These are phyloP conservation scores for Trichosporon asahii DNA, from an alignment of 1,284 basidiomycete species.

Conservation along the genomic window DNA sequence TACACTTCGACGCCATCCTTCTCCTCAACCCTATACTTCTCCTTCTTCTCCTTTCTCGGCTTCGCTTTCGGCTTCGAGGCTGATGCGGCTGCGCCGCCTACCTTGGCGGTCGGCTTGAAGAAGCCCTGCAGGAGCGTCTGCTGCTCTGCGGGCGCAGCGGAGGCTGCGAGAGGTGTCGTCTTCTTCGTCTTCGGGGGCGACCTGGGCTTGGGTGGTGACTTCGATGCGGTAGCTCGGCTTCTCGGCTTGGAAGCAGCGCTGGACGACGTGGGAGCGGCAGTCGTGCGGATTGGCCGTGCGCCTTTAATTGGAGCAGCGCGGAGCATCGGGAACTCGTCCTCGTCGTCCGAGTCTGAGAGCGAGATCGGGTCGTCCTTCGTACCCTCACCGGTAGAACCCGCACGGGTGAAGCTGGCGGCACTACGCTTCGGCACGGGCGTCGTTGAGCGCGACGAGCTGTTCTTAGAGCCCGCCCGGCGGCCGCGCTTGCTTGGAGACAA, in stretches of 20 bases:
- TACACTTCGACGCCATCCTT: neutral
- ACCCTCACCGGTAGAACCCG: neutral
- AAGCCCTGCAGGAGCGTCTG: neutral
- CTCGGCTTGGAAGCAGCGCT: neutral
- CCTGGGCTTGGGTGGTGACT: neutral
- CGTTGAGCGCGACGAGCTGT: neutral
- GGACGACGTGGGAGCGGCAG: neutral
- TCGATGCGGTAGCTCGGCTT: too few relatives aligned
- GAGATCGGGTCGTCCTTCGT: slow-evolving; percentile 8
- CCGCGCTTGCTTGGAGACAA: slow-evolving; percentile 12
- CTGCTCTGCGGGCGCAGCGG: neutral
- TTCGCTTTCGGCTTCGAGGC: neutral
- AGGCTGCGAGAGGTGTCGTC: too few relatives aligned
- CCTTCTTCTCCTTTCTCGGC: neutral
- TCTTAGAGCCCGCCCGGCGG: neutral
- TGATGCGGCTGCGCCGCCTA: too few relatives aligned
- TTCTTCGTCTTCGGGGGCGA: neutral
- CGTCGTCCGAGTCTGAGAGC: neutral
- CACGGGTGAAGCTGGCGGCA: neutral
- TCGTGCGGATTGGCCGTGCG: neutral
- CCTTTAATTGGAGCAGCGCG: neutral
- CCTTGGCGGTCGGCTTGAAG: neutral
- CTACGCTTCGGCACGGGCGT: neutral
- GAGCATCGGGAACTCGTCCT: neutral
- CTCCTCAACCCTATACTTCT: neutral